phyloP scores from a whole-genome alignment of 306 rosid species.

The Sesbania bispinosa region DNA sequence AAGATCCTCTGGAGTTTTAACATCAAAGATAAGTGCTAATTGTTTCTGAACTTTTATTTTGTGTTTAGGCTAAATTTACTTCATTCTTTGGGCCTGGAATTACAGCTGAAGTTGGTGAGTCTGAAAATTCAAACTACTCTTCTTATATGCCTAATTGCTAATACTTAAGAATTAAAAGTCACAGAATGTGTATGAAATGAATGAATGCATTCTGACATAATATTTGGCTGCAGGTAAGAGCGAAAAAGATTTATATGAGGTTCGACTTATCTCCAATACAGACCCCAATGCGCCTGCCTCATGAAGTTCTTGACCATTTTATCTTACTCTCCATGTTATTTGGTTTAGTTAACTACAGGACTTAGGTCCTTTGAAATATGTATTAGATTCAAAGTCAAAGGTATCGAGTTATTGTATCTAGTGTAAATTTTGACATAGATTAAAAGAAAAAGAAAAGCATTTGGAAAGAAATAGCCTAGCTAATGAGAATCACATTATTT shows the following conservation, averaged over 20 bases:
- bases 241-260: constrained; percentile 67
- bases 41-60: constrained; percentile 12
- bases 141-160: not conserved
- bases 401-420: constrained; percentile 14
- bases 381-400: constrained; percentile 37
- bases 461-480: constrained; percentile 18
- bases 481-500: not conserved
- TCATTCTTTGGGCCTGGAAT: constrained; percentile 97
- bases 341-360: constrained; percentile 32
- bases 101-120: constrained; percentile 91
- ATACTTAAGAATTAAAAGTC: not conserved
- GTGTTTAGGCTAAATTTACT: constrained; percentile 71
- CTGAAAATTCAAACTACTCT: not conserved
- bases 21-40: constrained; percentile 8
- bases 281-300: constrained; percentile 41
- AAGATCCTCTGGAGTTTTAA: not conserved
- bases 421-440: constrained; percentile 35
- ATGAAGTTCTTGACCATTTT: constrained; percentile 28
- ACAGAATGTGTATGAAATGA: not conserved
- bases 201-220: constrained; percentile 25
- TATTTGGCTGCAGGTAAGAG: constrained; percentile 58
- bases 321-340: constrained; percentile 23
- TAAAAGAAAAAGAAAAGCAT: constrained; percentile 19
- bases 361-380: constrained; percentile 41
- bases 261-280: constrained; percentile 66